Evolutionary conservation across 176 grass and related monocot species (phyloP).

Genomic region (Eragrostis curvula): DNA sequence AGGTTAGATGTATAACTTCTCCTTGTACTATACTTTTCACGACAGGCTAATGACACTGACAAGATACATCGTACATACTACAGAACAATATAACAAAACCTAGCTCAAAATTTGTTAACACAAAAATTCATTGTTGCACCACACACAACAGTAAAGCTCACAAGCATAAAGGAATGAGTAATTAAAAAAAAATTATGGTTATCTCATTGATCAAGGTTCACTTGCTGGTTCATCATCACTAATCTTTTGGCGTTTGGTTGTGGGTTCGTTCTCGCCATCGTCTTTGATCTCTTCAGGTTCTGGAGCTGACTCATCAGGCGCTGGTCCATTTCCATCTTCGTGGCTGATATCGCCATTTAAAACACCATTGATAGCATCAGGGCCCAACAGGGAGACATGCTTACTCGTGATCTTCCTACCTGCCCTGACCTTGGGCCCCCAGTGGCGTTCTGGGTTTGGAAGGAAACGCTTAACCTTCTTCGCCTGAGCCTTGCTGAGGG

Average conservation of each 20-base stretch:
- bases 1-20: background rate
- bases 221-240: slow-evolving; percentile 22
- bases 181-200: background rate
- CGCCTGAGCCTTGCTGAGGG: slow-evolving; percentile 79
- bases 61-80: background rate
- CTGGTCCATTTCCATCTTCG: slow-evolving; percentile 38
- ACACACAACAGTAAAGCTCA: slow-evolving; percentile 4
- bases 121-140: slow-evolving; percentile 26
- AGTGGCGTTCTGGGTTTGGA: slow-evolving; percentile 90
- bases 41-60: background rate
- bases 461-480: slow-evolving; percentile 90
- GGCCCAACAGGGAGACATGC: slow-evolving; percentile 74
- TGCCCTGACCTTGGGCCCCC: slow-evolving; percentile 90
- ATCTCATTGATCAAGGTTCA: slow-evolving; percentile 46
- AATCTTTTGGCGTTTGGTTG: slow-evolving; percentile 69
- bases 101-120: background rate
- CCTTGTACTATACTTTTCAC: background rate
- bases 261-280: slow-evolving; percentile 37
- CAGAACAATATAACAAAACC: slow-evolving; percentile 2
- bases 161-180: background rate
- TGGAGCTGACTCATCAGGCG: slow-evolving; percentile 24
- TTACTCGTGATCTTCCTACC: slow-evolving; percentile 92
- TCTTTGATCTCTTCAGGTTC: slow-evolving; percentile 31
- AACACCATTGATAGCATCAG: slow-evolving; percentile 47
- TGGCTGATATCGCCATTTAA: slow-evolving; percentile 39